A percentile compares a stretch with the other conserved stretches of the same genome.
Evolutionary conservation across 768 basidiomycete genomes (phyloP).

Genomic region (Gloeopeniophorella convolvens): DNA sequence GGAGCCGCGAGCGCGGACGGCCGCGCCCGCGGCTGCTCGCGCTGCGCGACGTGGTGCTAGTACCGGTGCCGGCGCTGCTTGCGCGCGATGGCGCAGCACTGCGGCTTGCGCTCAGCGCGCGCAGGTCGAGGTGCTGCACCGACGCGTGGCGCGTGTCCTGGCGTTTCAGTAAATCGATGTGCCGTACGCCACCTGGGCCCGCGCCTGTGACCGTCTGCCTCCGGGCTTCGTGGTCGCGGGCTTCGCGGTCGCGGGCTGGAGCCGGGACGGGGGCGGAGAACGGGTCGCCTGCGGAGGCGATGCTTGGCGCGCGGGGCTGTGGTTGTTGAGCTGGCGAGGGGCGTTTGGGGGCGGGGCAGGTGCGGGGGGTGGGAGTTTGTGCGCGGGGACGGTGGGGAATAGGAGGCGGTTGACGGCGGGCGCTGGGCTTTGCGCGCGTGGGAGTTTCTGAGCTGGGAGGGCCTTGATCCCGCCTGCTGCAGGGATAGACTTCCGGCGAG

Average conservation of each 20-base stretch:
- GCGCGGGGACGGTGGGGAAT: neutral
- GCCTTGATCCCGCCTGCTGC: too few relatives aligned
- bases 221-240: too few relatives aligned
- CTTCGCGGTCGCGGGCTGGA: too few relatives aligned
- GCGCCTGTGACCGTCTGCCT: too few relatives aligned
- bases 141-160: neutral
- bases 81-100: neutral
- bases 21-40: slow-evolving; percentile 9
- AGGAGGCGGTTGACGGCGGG: neutral
- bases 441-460: too few relatives aligned
- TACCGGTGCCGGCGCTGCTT: neutral
- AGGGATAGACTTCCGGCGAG: too few relatives aligned
- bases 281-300: neutral
- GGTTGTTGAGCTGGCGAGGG: neutral
- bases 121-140: slow-evolving; percentile 14
- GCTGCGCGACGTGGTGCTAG: neutral
- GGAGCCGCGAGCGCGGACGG: too few relatives aligned
- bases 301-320: neutral
- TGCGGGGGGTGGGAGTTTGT: slow-evolving; percentile 1
- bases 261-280: neutral
- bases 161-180: too few relatives aligned
- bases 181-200: too few relatives aligned
- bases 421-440: neutral
- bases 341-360: slow-evolving; percentile 6
- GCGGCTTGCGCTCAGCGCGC: slow-evolving; percentile 1